phyloP scores from a whole-genome alignment of 306 rosid genomes.

The Erythrophleum fordii region DNA sequence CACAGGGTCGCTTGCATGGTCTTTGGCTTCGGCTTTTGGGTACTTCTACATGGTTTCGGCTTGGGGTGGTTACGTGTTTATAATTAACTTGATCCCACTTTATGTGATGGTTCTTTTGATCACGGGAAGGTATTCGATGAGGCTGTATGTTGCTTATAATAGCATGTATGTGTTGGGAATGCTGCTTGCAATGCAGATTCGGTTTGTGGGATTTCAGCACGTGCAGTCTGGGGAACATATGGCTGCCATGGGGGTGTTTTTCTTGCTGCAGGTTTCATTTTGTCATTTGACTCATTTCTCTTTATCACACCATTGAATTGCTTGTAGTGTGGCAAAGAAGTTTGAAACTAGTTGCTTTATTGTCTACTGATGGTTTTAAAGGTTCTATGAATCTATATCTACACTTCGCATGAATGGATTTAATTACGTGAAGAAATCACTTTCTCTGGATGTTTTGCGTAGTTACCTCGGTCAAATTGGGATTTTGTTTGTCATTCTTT shows the following conservation, averaged over 20 bases:
- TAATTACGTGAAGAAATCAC: neutral
- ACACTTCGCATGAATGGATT: neutral
- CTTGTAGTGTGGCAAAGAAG: neutral
- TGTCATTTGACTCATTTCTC: neutral
- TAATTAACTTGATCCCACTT: conserved; percentile 82
- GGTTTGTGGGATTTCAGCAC: conserved; percentile 97
- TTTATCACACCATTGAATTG: neutral
- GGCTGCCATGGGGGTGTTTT: conserved; percentile 99
- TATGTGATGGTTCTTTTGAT: conserved; percentile 85
- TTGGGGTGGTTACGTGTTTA: conserved; percentile 97
- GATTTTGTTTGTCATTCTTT: neutral
- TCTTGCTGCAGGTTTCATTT: conserved; percentile 84
- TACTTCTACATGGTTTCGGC: conserved; percentile 98
- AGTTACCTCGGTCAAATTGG: neutral
- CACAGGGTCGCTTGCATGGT: conserved; percentile 90
- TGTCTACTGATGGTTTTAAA: neutral
- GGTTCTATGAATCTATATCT: neutral
- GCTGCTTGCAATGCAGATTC: conserved; percentile 98
- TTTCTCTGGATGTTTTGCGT: conserved; percentile 11
- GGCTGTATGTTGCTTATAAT: conserved; percentile 90
- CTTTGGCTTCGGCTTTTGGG: conserved; percentile 88
- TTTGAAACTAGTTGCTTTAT: neutral
- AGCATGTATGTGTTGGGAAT: conserved; percentile 90
- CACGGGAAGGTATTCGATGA: conserved; percentile 88
- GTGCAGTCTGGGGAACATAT: conserved; percentile 99